Conservation (phyloP, 352 stramenopile genomes). For the Thraustochytrium sp. region DNA sequence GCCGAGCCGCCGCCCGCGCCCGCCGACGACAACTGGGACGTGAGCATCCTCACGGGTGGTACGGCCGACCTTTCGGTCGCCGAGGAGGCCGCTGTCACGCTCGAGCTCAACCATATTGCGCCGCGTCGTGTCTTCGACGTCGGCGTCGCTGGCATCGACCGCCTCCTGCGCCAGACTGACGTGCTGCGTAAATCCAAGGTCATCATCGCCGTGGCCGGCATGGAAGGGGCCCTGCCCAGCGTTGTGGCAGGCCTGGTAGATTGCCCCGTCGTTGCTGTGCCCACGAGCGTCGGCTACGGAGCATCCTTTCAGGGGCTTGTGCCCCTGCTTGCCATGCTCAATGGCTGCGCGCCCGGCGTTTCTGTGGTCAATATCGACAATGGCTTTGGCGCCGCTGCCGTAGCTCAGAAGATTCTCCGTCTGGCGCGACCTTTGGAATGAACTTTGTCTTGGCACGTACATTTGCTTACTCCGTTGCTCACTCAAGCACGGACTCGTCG, state of each 20-base stretch:
- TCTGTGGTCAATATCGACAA: conserved; percentile 99
- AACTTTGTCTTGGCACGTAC: not conserved
- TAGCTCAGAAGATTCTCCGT: conserved; percentile 68
- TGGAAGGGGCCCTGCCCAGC: conserved; percentile 92
- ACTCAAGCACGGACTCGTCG: not conserved
- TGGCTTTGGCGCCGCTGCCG: conserved; percentile 89
- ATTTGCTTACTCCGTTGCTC: not conserved
- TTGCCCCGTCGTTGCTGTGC: conserved; percentile 75
- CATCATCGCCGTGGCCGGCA: conserved; percentile 90
- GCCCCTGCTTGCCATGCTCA: conserved; percentile 94
- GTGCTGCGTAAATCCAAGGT: conserved; percentile 76
- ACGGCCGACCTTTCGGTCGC: conserved; percentile 91
- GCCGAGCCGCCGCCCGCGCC: not conserved
- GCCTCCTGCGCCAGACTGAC: conserved; percentile 82
- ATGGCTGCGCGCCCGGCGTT: conserved; percentile 92
- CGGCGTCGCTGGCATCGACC: conserved; percentile 81
- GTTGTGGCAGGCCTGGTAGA: conserved; percentile 84
- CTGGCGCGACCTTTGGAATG: not conserved
- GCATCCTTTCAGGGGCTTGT: conserved; percentile 77
- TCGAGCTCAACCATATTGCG: conserved; percentile 77
- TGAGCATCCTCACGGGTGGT: conserved; percentile 78
- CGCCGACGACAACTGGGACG: conserved; percentile 30
- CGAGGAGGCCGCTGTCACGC: conserved; percentile 88
- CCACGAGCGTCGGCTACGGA: conserved; percentile 84
- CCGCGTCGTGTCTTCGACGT: conserved; percentile 66